Base-by-base conservation (phyloP, 1,139 yeast genomes). In the Kodamaea suecica region DNA sequence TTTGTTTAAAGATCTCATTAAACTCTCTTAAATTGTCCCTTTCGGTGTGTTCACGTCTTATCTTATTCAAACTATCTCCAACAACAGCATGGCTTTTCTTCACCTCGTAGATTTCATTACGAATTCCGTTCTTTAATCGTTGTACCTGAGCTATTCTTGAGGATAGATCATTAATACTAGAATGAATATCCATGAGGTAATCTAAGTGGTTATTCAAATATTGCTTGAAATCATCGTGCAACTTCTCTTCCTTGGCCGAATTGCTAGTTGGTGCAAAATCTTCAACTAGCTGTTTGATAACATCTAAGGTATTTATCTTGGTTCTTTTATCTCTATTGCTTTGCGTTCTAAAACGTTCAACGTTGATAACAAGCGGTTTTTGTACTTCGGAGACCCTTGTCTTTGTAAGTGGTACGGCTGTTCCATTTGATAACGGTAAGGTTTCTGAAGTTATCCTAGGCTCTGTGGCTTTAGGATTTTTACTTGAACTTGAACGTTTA, bases 91-190 rank as follows among this genome's bases (percentile, higher is more conserved):
- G 73, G 9, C 62, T 55, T 28, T 62, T 52, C 33, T 71, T 55
- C 7, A 67, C 43, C 8, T 66, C 60, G 39, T 61, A 64, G 2
- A 76, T 66, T 30, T 59, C 49, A n/a, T 47, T 38, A 39, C 83
- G 50, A 14, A 66, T 42, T 3, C 60, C 62, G 34, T 65, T 63
- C 45, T 77, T 77, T 30, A 56, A 51, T 29, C 49, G 49, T 42
- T 70, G 76, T 2, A 66, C 55, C 21, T 54, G 57, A 5, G 45
- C 39, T 5, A 77, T 60, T 23, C 66, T 66, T 24, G 52, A 54
- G 1, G 64, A 47, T 6, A 75, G 52, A 31, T 67, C 66, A 30
- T 66, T 61, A 29, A 76, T 72, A 17, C 64, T 63, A 11, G 67
- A 57, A 43, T 67, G 66, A n/a, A 57, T 48, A 40, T 66, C 73